These are phyloP conservation scores for Penicillium longicatenatum DNA, from an alignment of 495 filamentous ascomycete species.

Conservation along the genomic window DNA sequence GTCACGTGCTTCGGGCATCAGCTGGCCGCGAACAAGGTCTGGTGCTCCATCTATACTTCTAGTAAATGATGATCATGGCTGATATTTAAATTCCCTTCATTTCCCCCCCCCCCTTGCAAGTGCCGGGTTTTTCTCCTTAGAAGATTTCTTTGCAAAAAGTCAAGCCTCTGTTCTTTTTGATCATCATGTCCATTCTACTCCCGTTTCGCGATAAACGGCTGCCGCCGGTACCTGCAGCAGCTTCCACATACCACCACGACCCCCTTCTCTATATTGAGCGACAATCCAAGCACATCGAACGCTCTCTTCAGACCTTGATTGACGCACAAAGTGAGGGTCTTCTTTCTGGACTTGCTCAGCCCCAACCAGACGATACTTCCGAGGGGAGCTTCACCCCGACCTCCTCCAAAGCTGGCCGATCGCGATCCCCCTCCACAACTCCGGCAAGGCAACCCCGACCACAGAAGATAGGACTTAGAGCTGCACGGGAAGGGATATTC, in stretches of 20 bases:
- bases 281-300: conserved; percentile 60
- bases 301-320: conserved; percentile 75
- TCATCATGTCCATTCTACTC: conserved; percentile 38
- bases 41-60: background rate
- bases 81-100: background rate
- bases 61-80: conserved; percentile 1
- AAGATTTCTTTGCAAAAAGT: background rate
- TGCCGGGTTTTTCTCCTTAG: background rate
- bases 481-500: conserved; percentile 71
- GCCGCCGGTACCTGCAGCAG: conserved; percentile 28
- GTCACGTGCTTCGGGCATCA: conserved; percentile 23
- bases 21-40: conserved; percentile 4
- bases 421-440: conserved; percentile 40
- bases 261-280: conserved; percentile 47
- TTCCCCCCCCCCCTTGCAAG: background rate
- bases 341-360: conserved; percentile 49
- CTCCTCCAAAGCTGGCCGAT: conserved; percentile 25
- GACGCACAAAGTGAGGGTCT: conserved; percentile 85
- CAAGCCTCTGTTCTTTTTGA: background rate
- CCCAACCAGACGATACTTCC: conserved; percentile 41
- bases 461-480: conserved; percentile 60
- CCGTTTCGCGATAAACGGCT: conserved; percentile 29
- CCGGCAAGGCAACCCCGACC: conserved; percentile 64
- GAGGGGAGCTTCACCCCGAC: conserved; percentile 52
- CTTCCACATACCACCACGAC: conserved; percentile 38